These are phyloP conservation scores for Aurifilum marmelostoma DNA, from an alignment of 2,329 filamentous ascomycete genomes.

Conservation along the genomic window DNA sequence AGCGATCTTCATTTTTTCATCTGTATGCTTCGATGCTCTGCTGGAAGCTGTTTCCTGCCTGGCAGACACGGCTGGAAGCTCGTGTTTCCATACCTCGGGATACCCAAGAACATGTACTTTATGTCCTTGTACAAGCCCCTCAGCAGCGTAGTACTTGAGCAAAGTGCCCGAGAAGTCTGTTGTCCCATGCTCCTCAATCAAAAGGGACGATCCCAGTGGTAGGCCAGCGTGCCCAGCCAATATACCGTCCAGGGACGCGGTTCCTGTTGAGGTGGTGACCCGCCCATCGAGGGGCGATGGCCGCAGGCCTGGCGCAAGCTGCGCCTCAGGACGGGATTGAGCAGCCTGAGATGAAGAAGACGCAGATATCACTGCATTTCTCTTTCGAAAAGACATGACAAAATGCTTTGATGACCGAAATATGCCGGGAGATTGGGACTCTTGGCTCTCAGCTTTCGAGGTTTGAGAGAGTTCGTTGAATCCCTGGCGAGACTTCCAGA, in stretches of 20 bases:
- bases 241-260: constrained; percentile 79
- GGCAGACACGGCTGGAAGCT: constrained; percentile 74
- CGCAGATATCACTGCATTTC: constrained; percentile 56
- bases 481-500: constrained; percentile 7
- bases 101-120: constrained; percentile 83
- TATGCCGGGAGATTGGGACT: background rate
- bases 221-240: constrained; percentile 86
- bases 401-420: background rate
- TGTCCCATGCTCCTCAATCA: constrained; percentile 87
- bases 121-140: constrained; percentile 91
- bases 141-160: constrained; percentile 86
- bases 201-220: constrained; percentile 75
- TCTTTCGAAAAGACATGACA: constrained; percentile 61
- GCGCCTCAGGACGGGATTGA: constrained; percentile 38
- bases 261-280: constrained; percentile 88
- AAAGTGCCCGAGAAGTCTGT: constrained; percentile 90
- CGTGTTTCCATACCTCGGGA: constrained; percentile 77
- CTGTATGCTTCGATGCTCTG: constrained; percentile 36
- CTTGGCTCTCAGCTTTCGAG: background rate
- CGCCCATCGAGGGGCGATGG: constrained; percentile 89
- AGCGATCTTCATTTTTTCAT: constrained; percentile 95
- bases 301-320: constrained; percentile 59
- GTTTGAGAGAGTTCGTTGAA: background rate
- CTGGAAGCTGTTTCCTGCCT: constrained; percentile 38
- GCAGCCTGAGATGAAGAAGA: constrained; percentile 37